These are phyloP conservation scores for Ceratocystis lukuohia DNA, from an alignment of 2,329 filamentous ascomycete genomes.

Conservation along the genomic window DNA sequence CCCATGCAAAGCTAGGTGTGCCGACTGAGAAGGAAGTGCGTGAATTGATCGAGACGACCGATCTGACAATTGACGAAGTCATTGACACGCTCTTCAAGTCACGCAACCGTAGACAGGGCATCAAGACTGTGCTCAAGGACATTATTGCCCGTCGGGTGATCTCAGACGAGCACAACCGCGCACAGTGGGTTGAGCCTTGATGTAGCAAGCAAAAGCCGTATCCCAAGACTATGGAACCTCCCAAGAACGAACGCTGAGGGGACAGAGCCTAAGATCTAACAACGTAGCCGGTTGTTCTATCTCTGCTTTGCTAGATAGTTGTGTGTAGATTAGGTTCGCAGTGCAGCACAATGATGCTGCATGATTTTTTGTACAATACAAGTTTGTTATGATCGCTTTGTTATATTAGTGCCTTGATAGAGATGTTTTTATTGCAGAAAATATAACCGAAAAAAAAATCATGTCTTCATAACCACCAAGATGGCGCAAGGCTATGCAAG, in stretches of 20 bases:
- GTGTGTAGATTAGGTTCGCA: slow-evolving; percentile 14
- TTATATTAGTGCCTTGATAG: neutral
- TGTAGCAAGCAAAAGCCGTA: neutral
- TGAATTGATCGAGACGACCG: slow-evolving; percentile 30
- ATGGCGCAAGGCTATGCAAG: no score
- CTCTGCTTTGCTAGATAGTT: neutral
- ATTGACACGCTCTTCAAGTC: slow-evolving; percentile 47
- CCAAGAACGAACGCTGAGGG: neutral
- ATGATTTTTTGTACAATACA: slow-evolving; percentile 16
- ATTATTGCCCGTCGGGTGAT: slow-evolving; percentile 51
- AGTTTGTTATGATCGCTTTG: neutral
- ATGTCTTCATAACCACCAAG: neutral
- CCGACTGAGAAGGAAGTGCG: slow-evolving; percentile 55
- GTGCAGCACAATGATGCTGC: neutral
- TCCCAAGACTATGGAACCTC: neutral
- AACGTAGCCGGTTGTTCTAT: neutral
- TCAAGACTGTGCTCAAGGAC: slow-evolving; percentile 54
- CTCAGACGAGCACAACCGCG: slow-evolving; percentile 32
- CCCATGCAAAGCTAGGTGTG: slow-evolving; percentile 54
- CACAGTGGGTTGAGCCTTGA: slow-evolving; percentile 26
- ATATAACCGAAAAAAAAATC: neutral
- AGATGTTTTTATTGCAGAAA: neutral
- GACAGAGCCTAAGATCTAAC: neutral
- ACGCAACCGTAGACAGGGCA: slow-evolving; percentile 53
- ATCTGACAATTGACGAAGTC: slow-evolving; percentile 41